Evolutionary conservation across 495 filamentous ascomycete species (phyloP), one percentile per base, ranked within the genome.

Genomic region (Penicillium angulare): DNA sequence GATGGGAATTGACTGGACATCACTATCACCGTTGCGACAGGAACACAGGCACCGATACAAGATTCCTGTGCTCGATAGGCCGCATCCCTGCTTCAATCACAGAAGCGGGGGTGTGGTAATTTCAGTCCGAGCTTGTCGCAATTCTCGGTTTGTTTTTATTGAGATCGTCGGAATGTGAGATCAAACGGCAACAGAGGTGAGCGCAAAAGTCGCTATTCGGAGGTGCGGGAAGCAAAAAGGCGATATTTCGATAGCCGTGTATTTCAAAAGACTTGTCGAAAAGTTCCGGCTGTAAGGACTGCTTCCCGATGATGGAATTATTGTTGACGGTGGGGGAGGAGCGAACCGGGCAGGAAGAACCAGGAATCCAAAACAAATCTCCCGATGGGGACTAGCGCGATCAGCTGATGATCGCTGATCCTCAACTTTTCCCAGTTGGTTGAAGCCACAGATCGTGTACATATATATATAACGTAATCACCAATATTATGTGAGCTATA

Each of bases 281-380:
- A 41, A 23, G 21, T 16, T 41, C 24, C 38, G 10, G 38, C 9
- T 41, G 20, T 21, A 38, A 34, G 21, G 42, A 33, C 41, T 35
- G 17, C 27, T 31, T 31, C 26, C 44, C 49, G 49, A 53, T 53
- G 61, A 53, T 52, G 57, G 49, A 49, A 46, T 52, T 51, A 49
- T 55, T 64, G 58, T 55, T 64, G 56, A 65, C 60, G 54, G 61
- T 58, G 56, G 61, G 62, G 55, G 44, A 65, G 60, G 62, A 61
- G 59, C 61, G 61, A 57, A 43, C 60, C 53, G 50, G 59, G 53
- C 64, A n/a, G n/a, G n/a, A n/a, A n/a, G n/a, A n/a, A n/a, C n/a
- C n/a, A n/a, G n/a, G n/a, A n/a, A n/a, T n/a, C 53, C 56, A 66
- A 69, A 75, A 75, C 72, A 75, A 75, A 74, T 73, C 67, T 75